Evolutionary conservation across 2,329 filamentous ascomycete genomes (phyloP), one percentile per base, ranked within the genome.

Genomic region (Cercospora berteroae): DNA sequence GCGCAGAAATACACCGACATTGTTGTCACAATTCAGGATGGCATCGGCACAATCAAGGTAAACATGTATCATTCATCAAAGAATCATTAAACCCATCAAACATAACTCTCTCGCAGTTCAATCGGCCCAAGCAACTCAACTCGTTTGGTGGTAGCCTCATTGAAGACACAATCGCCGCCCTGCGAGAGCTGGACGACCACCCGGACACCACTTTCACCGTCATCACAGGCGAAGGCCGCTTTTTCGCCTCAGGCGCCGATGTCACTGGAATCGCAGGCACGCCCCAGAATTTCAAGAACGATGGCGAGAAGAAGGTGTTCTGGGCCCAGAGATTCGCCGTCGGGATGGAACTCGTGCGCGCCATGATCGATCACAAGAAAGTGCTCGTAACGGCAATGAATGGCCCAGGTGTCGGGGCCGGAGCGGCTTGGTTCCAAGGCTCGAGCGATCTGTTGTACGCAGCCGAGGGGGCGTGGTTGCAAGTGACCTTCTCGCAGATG

Each of bases 391-490:
- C 74, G 3, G 72, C 73, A 2, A 65, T 75, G 44, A 75, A 75
- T 60, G 72, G 73, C 3, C 73, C 72, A 7, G 73, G 70, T 23
- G 72, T 75, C n/a, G 73, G 73, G 10, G 73, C 71, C 1, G 73
- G 73, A 20, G 73, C 71, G 1, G 72, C 73, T 2, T 75, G 73
- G 73, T 75, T 75, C 50, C 73, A 75, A 64, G 73, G 73, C 36
- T 61, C 64, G 13, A 67, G 67, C 10, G 73, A 75, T 67, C 68
- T 75, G 33, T 73, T 75, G 69, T 75, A 72, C 60, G 71, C 71
- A 9, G 73, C 71, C 8, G 72, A 74, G 36, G 71, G 69, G 52
- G 63, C 71, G 6, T 75, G 73, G 73, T 64, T 75, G 29, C 73
- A 75, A 55, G 73, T 75, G 9, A 72, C 71, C 4, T 75, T 75